Evolutionary conservation across 2,329 filamentous ascomycete species (phyloP), one percentile per base, ranked within the genome.

Genomic region (Neurospora crassa): DNA sequence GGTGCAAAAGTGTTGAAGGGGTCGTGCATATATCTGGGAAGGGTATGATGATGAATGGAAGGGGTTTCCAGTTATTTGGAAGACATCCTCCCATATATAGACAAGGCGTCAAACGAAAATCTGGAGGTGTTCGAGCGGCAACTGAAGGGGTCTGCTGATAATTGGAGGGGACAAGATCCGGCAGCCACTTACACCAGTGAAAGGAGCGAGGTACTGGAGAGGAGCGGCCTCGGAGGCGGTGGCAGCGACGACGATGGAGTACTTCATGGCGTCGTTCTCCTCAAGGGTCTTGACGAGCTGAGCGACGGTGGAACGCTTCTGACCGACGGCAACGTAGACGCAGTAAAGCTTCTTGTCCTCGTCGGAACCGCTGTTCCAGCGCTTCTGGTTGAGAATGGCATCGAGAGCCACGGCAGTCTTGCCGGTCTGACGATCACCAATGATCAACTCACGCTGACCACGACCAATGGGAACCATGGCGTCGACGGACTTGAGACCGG

Each of bases 381-480:
- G 90, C 90, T 96, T 96, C 89, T 99, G 96, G 92, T 99, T 99
- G 75, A 99, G 91, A 79, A 99, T 98, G 84, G 95, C 90, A 83
- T 99, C 96, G 75, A 99, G 93, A 80, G 92, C 95, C 82, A 99
- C 95, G 80, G 96, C 96, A 82, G 96, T 99, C 92, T 99, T 99
- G 85, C 96, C 96, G 80, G 96, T 99, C 87, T 99, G 96, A 94
- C 96, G 96, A 84, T 99, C 96, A 88, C 96, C 96, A 85, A 99
- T 99, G 85, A 99, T 98, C 90, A 99, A 88, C 89, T 99, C 96
- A 95, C 96, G 96, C 90, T 99, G 96, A 82, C 96, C 96, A 95
- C 96, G 96, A 83, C 96, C 96, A 80, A 99, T 97, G 80, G 96
- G 96, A 79, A 99, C 96, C 96, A 99, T 98, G 86, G 96, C 94